phyloP scores from a whole-genome alignment of 73 alveolate species.

The Paramecium biaurelia region DNA sequence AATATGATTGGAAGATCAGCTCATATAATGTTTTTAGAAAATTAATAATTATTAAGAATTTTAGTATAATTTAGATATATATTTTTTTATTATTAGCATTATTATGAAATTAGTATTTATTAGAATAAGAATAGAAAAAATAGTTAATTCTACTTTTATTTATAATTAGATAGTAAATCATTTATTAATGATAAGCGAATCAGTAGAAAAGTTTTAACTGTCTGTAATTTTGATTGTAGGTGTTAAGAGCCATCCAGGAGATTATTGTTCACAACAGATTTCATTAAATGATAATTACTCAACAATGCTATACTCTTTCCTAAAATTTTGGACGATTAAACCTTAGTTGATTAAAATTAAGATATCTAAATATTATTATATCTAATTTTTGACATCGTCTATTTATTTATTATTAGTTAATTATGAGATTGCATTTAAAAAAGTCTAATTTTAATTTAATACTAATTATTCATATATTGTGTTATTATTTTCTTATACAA shows the following conservation, averaged over 20 bases:
- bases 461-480: not conserved
- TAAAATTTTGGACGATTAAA: not conserved
- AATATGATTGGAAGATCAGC: slow-evolving; percentile 98
- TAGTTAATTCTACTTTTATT: not conserved
- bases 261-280: not conserved
- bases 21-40: slow-evolving; percentile 95
- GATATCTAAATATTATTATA: not conserved
- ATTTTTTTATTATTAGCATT: not conserved
- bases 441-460: not conserved
- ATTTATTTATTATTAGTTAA: not conserved
- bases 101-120: no score
- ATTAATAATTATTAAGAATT: slow-evolving; percentile 86
- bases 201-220: not conserved
- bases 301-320: not conserved
- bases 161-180: not conserved
- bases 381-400: not conserved
- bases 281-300: not conserved
- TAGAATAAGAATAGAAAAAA: no score
- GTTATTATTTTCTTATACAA: not conserved
- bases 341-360: not conserved
- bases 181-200: not conserved
- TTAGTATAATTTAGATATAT: slow-evolving; percentile 49
- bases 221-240: slow-evolving; percentile 27
- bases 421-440: not conserved
- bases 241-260: slow-evolving; percentile 40